These are phyloP conservation scores for Aspergillus conjunctus DNA, from an alignment of 495 filamentous ascomycete genomes.

Conservation along the genomic window DNA sequence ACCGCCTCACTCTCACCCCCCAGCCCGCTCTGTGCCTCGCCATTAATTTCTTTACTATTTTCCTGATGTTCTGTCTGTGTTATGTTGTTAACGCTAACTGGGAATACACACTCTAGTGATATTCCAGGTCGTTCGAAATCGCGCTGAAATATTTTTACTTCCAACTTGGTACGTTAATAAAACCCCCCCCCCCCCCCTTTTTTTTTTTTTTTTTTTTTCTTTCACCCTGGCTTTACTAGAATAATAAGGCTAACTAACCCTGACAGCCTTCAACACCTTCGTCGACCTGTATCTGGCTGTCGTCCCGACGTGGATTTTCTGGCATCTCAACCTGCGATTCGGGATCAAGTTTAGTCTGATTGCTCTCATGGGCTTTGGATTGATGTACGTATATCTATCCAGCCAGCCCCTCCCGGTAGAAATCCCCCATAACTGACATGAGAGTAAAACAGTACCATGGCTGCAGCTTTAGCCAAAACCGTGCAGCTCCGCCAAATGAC, in stretches of 20 bases:
- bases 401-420: not conserved
- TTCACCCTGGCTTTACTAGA: too few species aligned
- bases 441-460: constrained; percentile 3
- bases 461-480: constrained; percentile 2
- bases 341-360: constrained; percentile 51
- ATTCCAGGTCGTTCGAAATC: too few species aligned
- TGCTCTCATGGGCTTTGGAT: constrained; percentile 46
- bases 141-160: too few species aligned
- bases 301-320: constrained; percentile 50
- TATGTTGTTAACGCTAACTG: too few species aligned
- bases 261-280: constrained; percentile 44
- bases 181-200: constrained; percentile 10
- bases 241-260: not conserved
- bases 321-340: constrained; percentile 43
- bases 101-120: too few species aligned
- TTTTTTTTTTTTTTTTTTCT: not conserved
- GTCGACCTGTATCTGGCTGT: constrained; percentile 53
- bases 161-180: too few species aligned
- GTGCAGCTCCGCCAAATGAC: not conserved
- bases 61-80: too few species aligned
- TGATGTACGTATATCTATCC: constrained; percentile 32
- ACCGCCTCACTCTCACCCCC: too few species aligned
- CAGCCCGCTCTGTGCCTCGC: not conserved
- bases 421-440: not conserved
- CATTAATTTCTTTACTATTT: too few species aligned